Base-by-base conservation (phyloP, 352 stramenopile genomes). In the Globisporangium polare region DNA sequence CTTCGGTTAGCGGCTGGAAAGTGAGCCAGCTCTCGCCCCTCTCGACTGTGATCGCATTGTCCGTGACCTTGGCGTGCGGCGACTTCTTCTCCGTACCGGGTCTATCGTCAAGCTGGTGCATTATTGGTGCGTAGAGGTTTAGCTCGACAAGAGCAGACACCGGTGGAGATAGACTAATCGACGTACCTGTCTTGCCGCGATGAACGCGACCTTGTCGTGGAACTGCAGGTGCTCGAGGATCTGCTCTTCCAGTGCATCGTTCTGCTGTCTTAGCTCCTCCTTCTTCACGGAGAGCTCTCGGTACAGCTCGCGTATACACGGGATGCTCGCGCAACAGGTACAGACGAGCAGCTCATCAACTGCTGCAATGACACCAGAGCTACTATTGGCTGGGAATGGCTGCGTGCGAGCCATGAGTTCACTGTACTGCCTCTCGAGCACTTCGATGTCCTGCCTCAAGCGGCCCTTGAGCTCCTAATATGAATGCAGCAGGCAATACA, bases 341-440 rank as follows among this genome's bases (percentile, higher is more conserved):
- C 62, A 66, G 20, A 53, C 31, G 53, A 58, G 35, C 43, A 69
- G 24, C 39, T 66, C n/a, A n/a, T n/a, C n/a, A n/a, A n/a, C 13
- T 49, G 63, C 8, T 33, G 22, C 2, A 20, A 0, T 55, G 12
- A n/a, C n/a, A n/a, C 37, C 47, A n/a, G 2, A 18, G 10, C 2
- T 37, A n/a, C 13, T n/a, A n/a, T n/a, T 24, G 15, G 60, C 3
- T 33, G 33, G 4, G n/a, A 3, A 46, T 13, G 53, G 60, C 10
- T 60, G 42, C 0, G 43, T 57, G 18, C 65, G 58, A 10, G 52
- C 52, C 33, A 79, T 62, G 35, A 79, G 60, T 18, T 58, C 60
- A 18, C 63, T 59, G 58, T 74, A 74, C 55, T 67, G 65, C 29
- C 31, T 43, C 53, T 76, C 72, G 18, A 79, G 66, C 17, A 35